Conservation (phyloP, 768 basidiomycete genomes). For the Collybia sp. region DNA sequence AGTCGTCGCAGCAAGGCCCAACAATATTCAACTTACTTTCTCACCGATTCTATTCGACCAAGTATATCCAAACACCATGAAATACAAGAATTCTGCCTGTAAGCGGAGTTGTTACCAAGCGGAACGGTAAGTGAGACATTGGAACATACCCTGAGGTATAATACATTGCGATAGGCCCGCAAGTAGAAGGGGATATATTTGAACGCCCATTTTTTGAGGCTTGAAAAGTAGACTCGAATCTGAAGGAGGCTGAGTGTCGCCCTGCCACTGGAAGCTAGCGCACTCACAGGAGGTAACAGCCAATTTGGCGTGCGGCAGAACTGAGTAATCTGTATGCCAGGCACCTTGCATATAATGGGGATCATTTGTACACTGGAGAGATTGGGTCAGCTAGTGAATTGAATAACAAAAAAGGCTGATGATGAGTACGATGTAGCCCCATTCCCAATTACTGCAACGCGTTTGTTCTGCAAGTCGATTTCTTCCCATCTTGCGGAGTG, state of each 20-base stretch:
- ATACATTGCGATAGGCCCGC: neutral
- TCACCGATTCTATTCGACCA: neutral
- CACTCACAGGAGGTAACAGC: constrained; percentile 39
- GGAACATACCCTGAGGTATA: neutral
- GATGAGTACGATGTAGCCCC: constrained; percentile 38
- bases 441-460: constrained; percentile 56
- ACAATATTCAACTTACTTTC: constrained; percentile 3
- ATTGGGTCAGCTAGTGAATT: neutral
- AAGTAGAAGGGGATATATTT: neutral
- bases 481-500: constrained; percentile 51
- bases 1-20: neutral
- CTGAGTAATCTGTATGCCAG: constrained; percentile 36
- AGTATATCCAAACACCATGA: neutral
- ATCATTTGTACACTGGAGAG: constrained; percentile 44
- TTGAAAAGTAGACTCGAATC: too few relatives aligned
- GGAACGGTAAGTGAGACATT: neutral
- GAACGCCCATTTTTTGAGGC: neutral
- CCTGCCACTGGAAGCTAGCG: neutral
- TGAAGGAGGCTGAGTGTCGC: neutral
- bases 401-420: constrained; percentile 25
- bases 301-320: constrained; percentile 49
- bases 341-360: constrained; percentile 35
- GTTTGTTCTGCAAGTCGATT: constrained; percentile 36
- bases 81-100: constrained; percentile 1
- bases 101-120: neutral